These are phyloP conservation scores for Scalesia atractyloides DNA, from an alignment of 129 eudicot species.

Conservation along the genomic window DNA sequence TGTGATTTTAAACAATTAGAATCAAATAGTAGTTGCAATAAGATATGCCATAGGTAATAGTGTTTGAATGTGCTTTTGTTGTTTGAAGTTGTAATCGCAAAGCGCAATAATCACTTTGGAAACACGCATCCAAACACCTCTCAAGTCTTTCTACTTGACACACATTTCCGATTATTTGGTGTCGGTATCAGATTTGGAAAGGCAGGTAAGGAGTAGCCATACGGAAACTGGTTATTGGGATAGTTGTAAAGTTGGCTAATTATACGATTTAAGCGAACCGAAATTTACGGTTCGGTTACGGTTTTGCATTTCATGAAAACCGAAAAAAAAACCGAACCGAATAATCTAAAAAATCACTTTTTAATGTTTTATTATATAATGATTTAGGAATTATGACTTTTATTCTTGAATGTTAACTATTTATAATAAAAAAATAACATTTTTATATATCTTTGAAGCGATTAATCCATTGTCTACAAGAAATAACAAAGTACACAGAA, in stretches of 20 bases:
- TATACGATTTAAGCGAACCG: not conserved
- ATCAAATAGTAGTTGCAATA: not conserved
- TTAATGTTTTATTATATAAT: too few species aligned
- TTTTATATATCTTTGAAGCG: too few species aligned
- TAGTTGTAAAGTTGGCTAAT: not conserved
- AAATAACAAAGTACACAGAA: too few species aligned
- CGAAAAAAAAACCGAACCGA: too few species aligned
- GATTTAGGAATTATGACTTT: too few species aligned
- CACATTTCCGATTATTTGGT: not conserved
- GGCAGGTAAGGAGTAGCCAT: not conserved
- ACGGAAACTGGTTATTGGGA: not conserved
- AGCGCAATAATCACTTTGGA: not conserved
- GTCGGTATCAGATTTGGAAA: not conserved
- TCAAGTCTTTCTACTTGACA: not conserved
- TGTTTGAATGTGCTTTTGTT: conserved; percentile 2
- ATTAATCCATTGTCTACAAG: too few species aligned
- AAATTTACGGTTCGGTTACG: too few species aligned
- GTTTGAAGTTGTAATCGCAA: not conserved
- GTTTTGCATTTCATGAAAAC: too few species aligned
- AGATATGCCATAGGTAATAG: not conserved
- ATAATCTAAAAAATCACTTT: too few species aligned
- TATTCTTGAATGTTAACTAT: too few species aligned
- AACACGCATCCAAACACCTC: not conserved
- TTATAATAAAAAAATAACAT: too few species aligned
- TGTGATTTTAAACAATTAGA: not conserved